Conservation (phyloP, 225 moss, liverwort and hornwort genomes). For the Marchantia polymorpha region DNA sequence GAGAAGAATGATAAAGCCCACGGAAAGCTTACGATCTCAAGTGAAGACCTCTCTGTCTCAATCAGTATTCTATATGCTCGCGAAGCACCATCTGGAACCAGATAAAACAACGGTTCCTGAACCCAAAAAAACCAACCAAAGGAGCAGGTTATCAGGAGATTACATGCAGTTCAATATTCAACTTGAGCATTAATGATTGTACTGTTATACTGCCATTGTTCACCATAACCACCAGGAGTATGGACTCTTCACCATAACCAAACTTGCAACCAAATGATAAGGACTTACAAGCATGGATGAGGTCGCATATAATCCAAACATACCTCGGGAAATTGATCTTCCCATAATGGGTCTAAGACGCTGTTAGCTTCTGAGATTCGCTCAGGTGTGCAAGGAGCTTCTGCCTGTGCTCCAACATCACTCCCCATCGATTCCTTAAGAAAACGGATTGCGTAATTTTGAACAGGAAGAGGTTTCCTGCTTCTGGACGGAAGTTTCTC, state of each 20-base stretch:
- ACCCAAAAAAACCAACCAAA: not conserved
- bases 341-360: conserved; percentile 51
- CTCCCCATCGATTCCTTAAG: conserved; percentile 45
- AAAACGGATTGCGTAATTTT: conserved; percentile 59
- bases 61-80: conserved; percentile 57
- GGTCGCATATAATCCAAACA: not conserved
- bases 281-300: not conserved
- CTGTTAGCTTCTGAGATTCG: conserved; percentile 61
- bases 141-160: too few species aligned
- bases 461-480: conserved; percentile 34
- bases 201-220: too few species aligned
- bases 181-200: too few species aligned
- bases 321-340: conserved; percentile 64
- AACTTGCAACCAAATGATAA: too few species aligned
- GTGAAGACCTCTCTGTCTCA: conserved; percentile 51
- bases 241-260: too few species aligned
- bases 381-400: conserved; percentile 54
- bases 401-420: conserved; percentile 51
- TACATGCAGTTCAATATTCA: too few species aligned
- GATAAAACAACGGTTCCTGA: conserved; percentile 66
- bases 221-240: too few species aligned
- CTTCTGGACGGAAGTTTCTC: conserved; percentile 15
- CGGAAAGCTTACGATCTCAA: conserved; percentile 54
- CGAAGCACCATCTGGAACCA: conserved; percentile 53
- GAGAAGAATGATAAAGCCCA: not conserved